A percentile compares a stretch with the other conserved stretches of the same genome.
phyloP scores from a whole-genome alignment of 116 monocot genomes.

The Iris pallida region DNA sequence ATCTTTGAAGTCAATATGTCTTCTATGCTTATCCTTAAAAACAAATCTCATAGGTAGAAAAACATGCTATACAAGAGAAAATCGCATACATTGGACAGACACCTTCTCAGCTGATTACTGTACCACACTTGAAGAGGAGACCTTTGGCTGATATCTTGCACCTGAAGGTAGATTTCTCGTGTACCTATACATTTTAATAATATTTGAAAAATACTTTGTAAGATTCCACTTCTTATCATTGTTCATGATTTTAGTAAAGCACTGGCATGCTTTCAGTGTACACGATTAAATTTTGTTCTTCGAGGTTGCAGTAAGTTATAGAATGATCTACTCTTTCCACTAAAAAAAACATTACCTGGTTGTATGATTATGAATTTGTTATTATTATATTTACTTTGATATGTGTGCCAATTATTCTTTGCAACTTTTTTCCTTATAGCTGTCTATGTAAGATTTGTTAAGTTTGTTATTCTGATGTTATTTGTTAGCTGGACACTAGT shows the following conservation, averaged over 20 bases:
- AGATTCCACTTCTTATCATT: neutral
- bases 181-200: neutral
- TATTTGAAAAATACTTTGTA: neutral
- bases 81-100: conserved; percentile 90
- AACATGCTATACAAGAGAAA: conserved; percentile 68
- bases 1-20: neutral
- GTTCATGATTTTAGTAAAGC: neutral
- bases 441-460: no score
- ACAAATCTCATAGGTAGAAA: conserved; percentile 54
- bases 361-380: neutral
- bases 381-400: no score
- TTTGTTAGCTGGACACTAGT: no score
- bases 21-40: conserved; percentile 5
- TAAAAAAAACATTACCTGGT: neutral
- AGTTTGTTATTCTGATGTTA: no score
- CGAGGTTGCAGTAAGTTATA: neutral
- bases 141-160: conserved; percentile 63
- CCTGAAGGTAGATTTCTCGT: conserved; percentile 54
- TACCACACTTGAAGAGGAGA: conserved; percentile 72
- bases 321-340: neutral
- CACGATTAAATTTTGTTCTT: neutral
- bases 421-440: no score
- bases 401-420: no score
- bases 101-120: conserved; percentile 69
- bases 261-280: neutral